phyloP scores from a whole-genome alignment of 305 asterid species.

The Withania somnifera region DNA sequence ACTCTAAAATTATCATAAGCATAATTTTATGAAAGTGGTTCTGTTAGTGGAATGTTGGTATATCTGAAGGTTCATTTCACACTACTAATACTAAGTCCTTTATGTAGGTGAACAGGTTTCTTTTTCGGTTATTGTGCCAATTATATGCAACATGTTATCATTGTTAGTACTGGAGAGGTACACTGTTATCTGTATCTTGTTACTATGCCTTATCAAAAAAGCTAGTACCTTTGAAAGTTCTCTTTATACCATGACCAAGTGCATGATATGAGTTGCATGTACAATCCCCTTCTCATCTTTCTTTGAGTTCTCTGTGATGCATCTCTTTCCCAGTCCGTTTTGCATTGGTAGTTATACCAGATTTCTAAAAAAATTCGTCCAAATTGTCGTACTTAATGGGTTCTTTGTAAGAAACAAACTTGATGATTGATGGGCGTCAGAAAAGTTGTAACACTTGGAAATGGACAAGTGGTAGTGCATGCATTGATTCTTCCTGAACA shows the following conservation, averaged over 20 bases:
- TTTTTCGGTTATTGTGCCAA: constrained; percentile 54
- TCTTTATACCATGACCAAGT: background rate
- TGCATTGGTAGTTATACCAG: background rate
- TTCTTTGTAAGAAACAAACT: background rate
- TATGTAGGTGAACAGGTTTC: constrained; percentile 62
- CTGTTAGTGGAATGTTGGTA: background rate
- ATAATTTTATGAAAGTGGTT: background rate
- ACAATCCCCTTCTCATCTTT: background rate
- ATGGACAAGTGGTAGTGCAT: background rate
- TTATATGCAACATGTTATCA: constrained; percentile 62
- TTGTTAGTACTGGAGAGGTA: constrained; percentile 87
- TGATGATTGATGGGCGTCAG: background rate
- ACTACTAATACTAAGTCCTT: background rate
- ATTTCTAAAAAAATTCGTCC: background rate
- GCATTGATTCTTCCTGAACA: background rate
- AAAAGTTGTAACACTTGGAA: background rate
- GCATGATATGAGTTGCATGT: background rate
- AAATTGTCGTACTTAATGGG: background rate
- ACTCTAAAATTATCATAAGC: background rate
- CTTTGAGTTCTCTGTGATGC: background rate
- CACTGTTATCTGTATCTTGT: background rate
- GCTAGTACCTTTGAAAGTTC: background rate
- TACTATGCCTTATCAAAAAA: background rate
- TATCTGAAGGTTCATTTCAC: background rate
- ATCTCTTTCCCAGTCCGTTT: background rate